A percentile compares a stretch with the other conserved stretches of the same genome.
Evolutionary conservation across 768 basidiomycete species (phyloP).

Genomic region (Termitomyces sp.): DNA sequence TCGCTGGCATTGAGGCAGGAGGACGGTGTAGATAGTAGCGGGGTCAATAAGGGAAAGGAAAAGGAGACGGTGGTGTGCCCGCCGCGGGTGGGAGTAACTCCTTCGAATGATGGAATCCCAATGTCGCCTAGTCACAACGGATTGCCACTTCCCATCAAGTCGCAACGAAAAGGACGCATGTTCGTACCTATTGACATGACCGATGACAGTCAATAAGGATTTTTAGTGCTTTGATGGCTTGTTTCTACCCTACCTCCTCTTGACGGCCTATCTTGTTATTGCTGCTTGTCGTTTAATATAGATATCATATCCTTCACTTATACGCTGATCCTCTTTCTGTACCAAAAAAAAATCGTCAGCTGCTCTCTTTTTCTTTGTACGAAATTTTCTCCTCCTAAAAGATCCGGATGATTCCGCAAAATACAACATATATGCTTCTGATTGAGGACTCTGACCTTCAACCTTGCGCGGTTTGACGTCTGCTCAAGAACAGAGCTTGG

Average conservation of each 20-base stretch:
- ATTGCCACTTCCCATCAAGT: slow-evolving; percentile 13
- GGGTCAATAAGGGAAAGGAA: background rate
- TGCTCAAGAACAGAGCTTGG: no score
- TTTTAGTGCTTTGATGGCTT: background rate
- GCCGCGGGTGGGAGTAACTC: background rate
- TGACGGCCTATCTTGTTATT: background rate
- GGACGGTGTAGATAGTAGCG: background rate
- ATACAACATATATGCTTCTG: no score
- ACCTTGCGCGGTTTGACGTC: no score
- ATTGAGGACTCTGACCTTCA: no score
- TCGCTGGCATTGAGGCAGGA: background rate
- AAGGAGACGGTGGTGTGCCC: background rate
- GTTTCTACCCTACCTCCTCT: background rate
- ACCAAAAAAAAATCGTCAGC: background rate
- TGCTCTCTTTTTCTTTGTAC: no score
- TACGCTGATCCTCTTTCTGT: background rate
- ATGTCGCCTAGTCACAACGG: background rate
- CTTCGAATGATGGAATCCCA: background rate
- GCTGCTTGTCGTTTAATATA: background rate
- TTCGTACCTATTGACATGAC: slow-evolving; percentile 5
- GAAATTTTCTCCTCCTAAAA: no score
- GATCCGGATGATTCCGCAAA: no score
- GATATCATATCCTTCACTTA: background rate
- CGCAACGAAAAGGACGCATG: slow-evolving; percentile 11
- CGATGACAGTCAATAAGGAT: background rate